Evolutionary conservation across 2,329 filamentous ascomycete genomes (phyloP), one percentile per base, ranked within the genome.

Genomic region (Fusarium oligoseptatum): DNA sequence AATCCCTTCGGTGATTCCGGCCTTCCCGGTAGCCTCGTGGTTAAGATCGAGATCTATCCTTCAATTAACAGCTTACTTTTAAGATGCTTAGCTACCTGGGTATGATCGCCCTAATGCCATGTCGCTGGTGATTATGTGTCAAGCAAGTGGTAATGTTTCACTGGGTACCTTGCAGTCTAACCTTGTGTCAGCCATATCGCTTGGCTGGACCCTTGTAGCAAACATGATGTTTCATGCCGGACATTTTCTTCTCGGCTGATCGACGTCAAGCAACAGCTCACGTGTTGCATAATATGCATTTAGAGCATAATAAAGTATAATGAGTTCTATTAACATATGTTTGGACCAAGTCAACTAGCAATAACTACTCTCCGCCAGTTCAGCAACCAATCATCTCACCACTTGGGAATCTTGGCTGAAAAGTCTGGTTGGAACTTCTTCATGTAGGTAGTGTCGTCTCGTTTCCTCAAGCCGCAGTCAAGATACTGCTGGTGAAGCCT

Each of bases 401-500:
- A 83, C 20, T 78, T 79, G 0, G 82, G 81, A 8, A 83, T 81
- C 1, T 72, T 69, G 1, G 80, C 72, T 0, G 82, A 83, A 34
- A 83, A 83, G 0, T 79, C 79, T 4, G 82, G 82, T 14, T 81
- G 73, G 12, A 82, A 83, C 39, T 72, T 82, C 56, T 68, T 80
- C 81, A 83, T 83, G 8, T 83, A 83, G 0, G 80, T 79, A 1
- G 82, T 83, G n/a, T 83, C 82, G 57, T 83, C 82, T 10, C 82
- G 65, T 57, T 83, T 82, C n/a, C 72, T 66, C 58, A 84, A 9
- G 0, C 83, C 82, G 61, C 82, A 85, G 20, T 82, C 78, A 2
- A 85, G 65, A 67, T 85, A 85, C 66, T 83, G 76, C 20, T 82
- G 72, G 60, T 84, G 83, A 41, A 84, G 79, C 14, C 45, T 66